These are phyloP conservation scores for Rosa chinensis DNA, from an alignment of 306 rosid genomes.

Conservation along the genomic window DNA sequence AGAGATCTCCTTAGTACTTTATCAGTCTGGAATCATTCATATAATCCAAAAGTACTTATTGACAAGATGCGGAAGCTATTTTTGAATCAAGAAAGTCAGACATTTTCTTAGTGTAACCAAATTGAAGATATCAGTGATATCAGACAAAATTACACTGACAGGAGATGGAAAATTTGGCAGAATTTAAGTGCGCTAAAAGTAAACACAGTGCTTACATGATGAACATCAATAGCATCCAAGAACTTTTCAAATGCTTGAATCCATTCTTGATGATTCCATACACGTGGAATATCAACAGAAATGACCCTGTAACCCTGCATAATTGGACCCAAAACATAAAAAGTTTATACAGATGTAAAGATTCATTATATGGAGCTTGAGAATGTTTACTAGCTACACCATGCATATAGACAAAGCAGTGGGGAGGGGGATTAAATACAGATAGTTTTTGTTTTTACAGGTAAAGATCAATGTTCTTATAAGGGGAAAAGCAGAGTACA, in stretches of 20 bases:
- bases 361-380: background rate
- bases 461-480: background rate
- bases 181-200: background rate
- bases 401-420: background rate
- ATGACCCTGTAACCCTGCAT: constrained; percentile 93
- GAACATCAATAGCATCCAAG: constrained; percentile 98
- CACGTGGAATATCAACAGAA: constrained; percentile 93
- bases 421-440: background rate
- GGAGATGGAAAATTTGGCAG: background rate
- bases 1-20: background rate
- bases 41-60: background rate
- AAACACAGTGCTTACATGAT: constrained; percentile 63
- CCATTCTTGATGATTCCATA: constrained; percentile 95
- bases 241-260: constrained; percentile 94
- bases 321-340: background rate
- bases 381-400: background rate
- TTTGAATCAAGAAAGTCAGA: background rate
- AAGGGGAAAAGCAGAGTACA: background rate
- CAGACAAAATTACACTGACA: background rate
- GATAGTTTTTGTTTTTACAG: background rate
- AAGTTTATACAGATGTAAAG: background rate
- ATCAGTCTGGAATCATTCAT: background rate
- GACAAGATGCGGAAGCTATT: background rate
- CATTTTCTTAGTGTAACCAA: background rate
- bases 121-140: background rate